These are phyloP conservation scores for Boletus smithii DNA, from an alignment of 1,284 basidiomycete genomes.

Conservation along the genomic window DNA sequence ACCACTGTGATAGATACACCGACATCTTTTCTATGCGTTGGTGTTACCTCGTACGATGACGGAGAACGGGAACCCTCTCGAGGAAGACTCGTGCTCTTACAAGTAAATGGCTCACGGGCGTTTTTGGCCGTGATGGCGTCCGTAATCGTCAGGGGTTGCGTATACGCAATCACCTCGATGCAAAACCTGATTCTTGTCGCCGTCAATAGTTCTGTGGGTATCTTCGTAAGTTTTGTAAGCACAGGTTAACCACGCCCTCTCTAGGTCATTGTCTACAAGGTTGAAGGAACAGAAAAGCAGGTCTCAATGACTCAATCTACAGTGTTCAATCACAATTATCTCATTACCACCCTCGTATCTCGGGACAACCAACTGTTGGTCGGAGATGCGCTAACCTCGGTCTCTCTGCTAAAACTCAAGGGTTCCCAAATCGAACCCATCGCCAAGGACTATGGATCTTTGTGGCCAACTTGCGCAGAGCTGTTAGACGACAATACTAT, in stretches of 20 bases:
- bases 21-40: conserved; percentile 54
- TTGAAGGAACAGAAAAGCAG: conserved; percentile 35
- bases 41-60: conserved; percentile 49
- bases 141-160: conserved; percentile 51
- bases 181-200: conserved; percentile 60
- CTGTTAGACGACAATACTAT: conserved; percentile 53
- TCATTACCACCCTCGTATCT: conserved; percentile 62
- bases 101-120: conserved; percentile 34
- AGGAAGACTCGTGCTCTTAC: conserved; percentile 50
- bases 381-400: conserved; percentile 81
- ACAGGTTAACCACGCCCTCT: background rate
- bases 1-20: conserved; percentile 30
- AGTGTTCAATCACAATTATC: conserved; percentile 78
- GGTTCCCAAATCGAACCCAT: conserved; percentile 53
- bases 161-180: conserved; percentile 53
- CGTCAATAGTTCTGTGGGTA: conserved; percentile 70
- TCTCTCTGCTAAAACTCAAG: conserved; percentile 64
- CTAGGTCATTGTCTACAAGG: conserved; percentile 47
- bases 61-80: conserved; percentile 56
- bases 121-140: conserved; percentile 30
- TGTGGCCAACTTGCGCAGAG: conserved; percentile 67
- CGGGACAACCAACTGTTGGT: conserved; percentile 54
- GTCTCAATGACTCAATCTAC: conserved; percentile 44
- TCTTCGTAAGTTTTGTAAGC: background rate
- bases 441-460: conserved; percentile 74